phyloP scores from a whole-genome alignment of 495 filamentous ascomycete species.

The Collariella sp. region DNA sequence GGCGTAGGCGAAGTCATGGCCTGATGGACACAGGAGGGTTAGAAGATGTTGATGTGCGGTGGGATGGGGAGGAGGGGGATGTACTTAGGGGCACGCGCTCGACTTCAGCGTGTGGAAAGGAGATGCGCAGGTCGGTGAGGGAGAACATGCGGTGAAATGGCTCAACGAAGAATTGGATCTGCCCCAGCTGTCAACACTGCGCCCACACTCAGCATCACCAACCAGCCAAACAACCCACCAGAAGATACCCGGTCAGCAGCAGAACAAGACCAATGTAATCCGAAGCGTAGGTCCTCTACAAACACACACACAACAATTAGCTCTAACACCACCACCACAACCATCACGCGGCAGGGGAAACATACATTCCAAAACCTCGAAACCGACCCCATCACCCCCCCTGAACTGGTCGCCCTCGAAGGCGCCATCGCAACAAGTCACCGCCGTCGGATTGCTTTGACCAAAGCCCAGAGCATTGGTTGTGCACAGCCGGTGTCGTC shows the following conservation, averaged over 20 bases:
- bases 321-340: background rate
- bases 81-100: slow-evolving; percentile 77
- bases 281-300: slow-evolving; percentile 67
- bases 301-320: background rate
- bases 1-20: slow-evolving; percentile 71
- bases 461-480: slow-evolving; percentile 20
- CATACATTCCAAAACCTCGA: slow-evolving; percentile 45
- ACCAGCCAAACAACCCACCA: slow-evolving; percentile 39
- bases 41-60: background rate
- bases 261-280: slow-evolving; percentile 76
- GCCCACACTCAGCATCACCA: too few species aligned
- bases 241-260: slow-evolving; percentile 55
- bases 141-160: slow-evolving; percentile 86
- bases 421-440: slow-evolving; percentile 37
- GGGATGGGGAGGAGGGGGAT: slow-evolving; percentile 19
- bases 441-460: slow-evolving; percentile 36
- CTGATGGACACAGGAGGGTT: slow-evolving; percentile 34
- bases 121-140: slow-evolving; percentile 72
- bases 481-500: background rate
- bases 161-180: slow-evolving; percentile 63
- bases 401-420: slow-evolving; percentile 17
- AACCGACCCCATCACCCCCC: slow-evolving; percentile 28
- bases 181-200: background rate
- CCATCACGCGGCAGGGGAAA: background rate
- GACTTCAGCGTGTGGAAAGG: slow-evolving; percentile 73